phyloP scores from a whole-genome alignment of 2,329 filamentous ascomycete genomes.

The Didymosphaeria variabile region DNA sequence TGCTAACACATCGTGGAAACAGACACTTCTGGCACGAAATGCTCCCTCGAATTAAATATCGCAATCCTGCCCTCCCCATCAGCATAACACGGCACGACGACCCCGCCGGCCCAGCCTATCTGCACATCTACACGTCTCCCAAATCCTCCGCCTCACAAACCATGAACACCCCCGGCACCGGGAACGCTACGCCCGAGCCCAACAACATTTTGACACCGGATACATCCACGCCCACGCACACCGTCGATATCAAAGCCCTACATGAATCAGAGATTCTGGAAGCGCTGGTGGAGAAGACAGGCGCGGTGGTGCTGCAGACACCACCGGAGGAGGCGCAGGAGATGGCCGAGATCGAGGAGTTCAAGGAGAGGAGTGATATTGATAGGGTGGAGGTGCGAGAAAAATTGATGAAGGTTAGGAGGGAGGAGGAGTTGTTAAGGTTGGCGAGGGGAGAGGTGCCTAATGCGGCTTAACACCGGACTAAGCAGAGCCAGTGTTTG shows the following conservation, averaged over 20 bases:
- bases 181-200: conserved; percentile 31
- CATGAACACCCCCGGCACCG: conserved; percentile 25
- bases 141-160: conserved; percentile 23
- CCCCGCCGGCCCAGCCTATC: conserved; percentile 50
- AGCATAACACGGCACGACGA: conserved; percentile 73
- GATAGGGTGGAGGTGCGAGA: conserved; percentile 65
- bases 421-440: conserved; percentile 67
- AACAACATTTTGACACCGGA: conserved; percentile 39
- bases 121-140: conserved; percentile 42
- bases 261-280: conserved; percentile 69
- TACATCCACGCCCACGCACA: conserved; percentile 51
- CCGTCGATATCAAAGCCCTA: conserved; percentile 68
- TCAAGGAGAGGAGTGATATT: conserved; percentile 59
- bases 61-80: conserved; percentile 88
- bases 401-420: conserved; percentile 65
- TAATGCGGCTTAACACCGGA: conserved; percentile 1
- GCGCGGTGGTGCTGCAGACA: conserved; percentile 65
- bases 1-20: neutral
- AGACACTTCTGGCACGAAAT: conserved; percentile 90
- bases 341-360: conserved; percentile 66
- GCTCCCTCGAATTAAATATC: conserved; percentile 88
- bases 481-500: no score
- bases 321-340: conserved; percentile 68
- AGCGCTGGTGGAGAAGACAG: conserved; percentile 69
- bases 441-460: conserved; percentile 59